Evolutionary conservation across 2,329 filamentous ascomycete genomes (phyloP).

Genomic region (Microdochium paspali): DNA sequence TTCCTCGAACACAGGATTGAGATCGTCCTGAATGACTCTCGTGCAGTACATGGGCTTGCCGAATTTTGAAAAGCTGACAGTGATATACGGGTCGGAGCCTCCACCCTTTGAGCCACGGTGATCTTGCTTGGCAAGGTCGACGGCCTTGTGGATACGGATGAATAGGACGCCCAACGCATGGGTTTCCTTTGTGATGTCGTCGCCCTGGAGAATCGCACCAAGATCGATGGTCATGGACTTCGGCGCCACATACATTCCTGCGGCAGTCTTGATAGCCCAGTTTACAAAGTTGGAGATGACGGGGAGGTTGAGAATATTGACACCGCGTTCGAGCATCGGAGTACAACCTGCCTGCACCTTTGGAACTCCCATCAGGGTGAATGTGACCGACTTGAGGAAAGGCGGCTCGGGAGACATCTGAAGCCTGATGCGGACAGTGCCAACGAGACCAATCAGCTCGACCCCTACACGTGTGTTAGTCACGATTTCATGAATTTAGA

Average conservation of each 20-base stretch:
- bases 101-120: conserved; percentile 70
- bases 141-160: conserved; percentile 81
- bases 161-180: conserved; percentile 83
- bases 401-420: conserved; percentile 86
- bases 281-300: conserved; percentile 96
- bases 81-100: conserved; percentile 92
- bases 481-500: conserved; percentile 5
- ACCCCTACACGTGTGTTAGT: conserved; percentile 39
- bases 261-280: conserved; percentile 81
- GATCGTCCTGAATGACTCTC: conserved; percentile 85
- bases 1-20: conserved; percentile 91
- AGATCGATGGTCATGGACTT: conserved; percentile 91
- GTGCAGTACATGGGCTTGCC: conserved; percentile 98
- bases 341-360: conserved; percentile 84
- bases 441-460: conserved; percentile 83
- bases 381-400: conserved; percentile 83
- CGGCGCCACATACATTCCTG: conserved; percentile 85
- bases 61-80: conserved; percentile 90
- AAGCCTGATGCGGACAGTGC: conserved; percentile 72
- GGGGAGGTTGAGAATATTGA: conserved; percentile 86
- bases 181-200: conserved; percentile 85
- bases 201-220: conserved; percentile 81
- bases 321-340: conserved; percentile 82
- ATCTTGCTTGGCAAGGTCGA: conserved; percentile 87
- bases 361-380: conserved; percentile 89